Percentiles rank a stretch among this genome's conserved stretches.
Evolutionary conservation across 345 rosid species (phyloP).

Genomic region (Brassica incana): DNA sequence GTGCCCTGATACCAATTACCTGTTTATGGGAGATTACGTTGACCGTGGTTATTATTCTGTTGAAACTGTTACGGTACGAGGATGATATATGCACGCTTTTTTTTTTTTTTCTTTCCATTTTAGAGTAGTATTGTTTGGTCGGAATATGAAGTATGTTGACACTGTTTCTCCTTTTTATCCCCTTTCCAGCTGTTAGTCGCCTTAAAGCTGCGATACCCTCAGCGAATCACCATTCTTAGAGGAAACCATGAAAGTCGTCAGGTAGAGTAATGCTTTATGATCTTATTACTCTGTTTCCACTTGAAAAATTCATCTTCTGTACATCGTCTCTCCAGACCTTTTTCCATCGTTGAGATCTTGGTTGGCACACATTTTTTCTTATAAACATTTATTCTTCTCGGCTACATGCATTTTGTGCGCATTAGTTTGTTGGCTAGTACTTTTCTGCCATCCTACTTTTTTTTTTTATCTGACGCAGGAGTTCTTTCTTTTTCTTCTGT

Average conservation of each 20-base stretch:
- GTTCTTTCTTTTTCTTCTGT: conserved; percentile 19
- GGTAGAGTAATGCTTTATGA: conserved; percentile 45
- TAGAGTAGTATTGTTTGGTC: conserved; percentile 8
- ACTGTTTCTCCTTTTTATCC: neutral
- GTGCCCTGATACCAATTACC: conserved; percentile 96
- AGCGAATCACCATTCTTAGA: conserved; percentile 87
- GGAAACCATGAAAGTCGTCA: conserved; percentile 99
- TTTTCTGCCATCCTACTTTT: neutral
- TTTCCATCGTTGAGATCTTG: neutral
- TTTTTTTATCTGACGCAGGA: conserved; percentile 11
- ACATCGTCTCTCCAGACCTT: neutral
- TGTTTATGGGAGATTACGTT: conserved; percentile 98
- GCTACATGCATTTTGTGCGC: neutral
- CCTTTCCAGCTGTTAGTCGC: conserved; percentile 76
- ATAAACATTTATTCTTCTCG: neutral
- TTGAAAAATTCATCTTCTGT: conserved; percentile 17
- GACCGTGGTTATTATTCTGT: conserved; percentile 98
- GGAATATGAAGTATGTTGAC: conserved; percentile 8
- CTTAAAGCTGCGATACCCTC: conserved; percentile 81
- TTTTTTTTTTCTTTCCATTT: neutral
- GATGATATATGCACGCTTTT: neutral
- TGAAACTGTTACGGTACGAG: conserved; percentile 88
- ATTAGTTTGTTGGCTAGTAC: conserved; percentile 7
- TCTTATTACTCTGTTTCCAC: neutral
- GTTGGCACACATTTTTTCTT: neutral